Evolutionary conservation across 179 eudicot species (phyloP).

Genomic region (Amaranthus tricolor): DNA sequence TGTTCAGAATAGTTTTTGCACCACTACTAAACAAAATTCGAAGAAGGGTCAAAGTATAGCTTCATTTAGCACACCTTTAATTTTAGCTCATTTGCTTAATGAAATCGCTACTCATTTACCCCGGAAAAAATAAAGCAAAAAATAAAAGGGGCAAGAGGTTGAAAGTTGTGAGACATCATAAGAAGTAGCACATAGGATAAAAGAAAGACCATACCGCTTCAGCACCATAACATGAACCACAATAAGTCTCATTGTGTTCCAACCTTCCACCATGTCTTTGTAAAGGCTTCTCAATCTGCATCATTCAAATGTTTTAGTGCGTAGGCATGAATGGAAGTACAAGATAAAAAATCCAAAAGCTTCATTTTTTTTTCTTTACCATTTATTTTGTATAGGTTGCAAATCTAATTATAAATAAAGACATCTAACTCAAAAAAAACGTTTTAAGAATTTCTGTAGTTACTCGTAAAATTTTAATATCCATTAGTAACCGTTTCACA

Average conservation of each 20-base stretch:
- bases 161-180: too few relatives aligned
- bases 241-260: slow-evolving; percentile 84
- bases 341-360: too few relatives aligned
- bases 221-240: slow-evolving; percentile 99
- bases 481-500: background rate
- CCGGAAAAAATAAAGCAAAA: too few relatives aligned
- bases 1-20: too few relatives aligned
- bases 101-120: too few relatives aligned
- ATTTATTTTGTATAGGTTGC: background rate
- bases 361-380: background rate
- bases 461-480: background rate
- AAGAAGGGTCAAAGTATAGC: too few relatives aligned
- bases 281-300: slow-evolving; percentile 93
- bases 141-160: too few relatives aligned
- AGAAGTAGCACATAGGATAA: background rate
- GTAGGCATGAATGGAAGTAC: background rate
- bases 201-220: slow-evolving; percentile 54
- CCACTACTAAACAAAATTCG: too few relatives aligned
- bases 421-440: background rate
- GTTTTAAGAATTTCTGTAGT: background rate
- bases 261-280: slow-evolving; percentile 98
- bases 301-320: background rate
- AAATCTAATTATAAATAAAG: background rate
- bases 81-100: too few relatives aligned
- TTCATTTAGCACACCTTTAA: too few relatives aligned